Conservation (phyloP, 169 alveolate genomes). For the Cryptosporidium canis region DNA sequence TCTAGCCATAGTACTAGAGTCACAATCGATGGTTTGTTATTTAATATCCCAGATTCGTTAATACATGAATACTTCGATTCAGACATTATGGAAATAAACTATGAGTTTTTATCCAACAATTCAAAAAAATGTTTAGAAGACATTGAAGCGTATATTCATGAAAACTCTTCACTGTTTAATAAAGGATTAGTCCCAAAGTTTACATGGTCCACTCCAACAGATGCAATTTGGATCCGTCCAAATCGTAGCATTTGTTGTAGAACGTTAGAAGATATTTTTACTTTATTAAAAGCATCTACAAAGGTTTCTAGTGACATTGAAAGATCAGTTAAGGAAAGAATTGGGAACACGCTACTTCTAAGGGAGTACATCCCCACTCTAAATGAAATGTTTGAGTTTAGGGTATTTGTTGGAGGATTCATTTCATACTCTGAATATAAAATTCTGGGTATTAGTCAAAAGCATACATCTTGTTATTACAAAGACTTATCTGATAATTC, state of each 20-base stretch:
- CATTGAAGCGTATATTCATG: not conserved
- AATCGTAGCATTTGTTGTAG: conserved; percentile 23
- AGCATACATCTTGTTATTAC: conserved; percentile 10
- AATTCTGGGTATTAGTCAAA: conserved; percentile 44
- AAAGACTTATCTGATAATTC: conserved; percentile 1
- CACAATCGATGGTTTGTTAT: conserved; percentile 6
- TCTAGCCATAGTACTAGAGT: not conserved
- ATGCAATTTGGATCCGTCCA: conserved; percentile 54
- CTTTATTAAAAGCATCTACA: conserved; percentile 59
- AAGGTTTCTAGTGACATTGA: conserved; percentile 41
- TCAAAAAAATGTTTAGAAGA: conserved; percentile 34
- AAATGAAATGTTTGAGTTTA: conserved; percentile 34
- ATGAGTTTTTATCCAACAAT: not conserved
- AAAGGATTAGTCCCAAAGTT: conserved; percentile 38
- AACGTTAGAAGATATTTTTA: conserved; percentile 5
- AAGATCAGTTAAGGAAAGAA: not conserved
- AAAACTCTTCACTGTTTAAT: not conserved
- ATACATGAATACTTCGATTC: conserved; percentile 39
- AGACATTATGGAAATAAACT: not conserved
- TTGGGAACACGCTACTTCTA: not conserved
- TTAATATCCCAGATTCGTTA: conserved; percentile 29
- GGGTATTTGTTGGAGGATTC: conserved; percentile 16
- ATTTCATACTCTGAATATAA: not conserved
- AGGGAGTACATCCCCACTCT: conserved; percentile 50
- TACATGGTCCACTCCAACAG: conserved; percentile 73